Percentiles rank a stretch among this genome's conserved stretches.
Evolutionary conservation across 169 alveolate genomes (phyloP).

Genomic region (Eimeria sp.): DNA sequence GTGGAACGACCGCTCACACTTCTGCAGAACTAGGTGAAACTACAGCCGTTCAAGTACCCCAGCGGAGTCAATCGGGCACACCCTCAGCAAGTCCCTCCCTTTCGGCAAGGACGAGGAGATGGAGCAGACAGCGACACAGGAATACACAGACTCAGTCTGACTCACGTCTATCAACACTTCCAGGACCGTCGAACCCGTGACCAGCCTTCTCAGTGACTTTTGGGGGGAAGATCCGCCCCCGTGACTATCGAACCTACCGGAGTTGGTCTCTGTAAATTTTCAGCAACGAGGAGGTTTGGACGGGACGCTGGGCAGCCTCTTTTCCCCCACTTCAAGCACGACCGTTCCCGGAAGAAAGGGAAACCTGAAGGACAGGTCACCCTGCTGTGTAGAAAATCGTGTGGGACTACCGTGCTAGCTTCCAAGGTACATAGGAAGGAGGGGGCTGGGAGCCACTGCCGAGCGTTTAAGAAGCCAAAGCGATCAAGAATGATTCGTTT

Average conservation of each 20-base stretch:
- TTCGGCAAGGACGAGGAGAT: not conserved
- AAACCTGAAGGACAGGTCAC: not conserved
- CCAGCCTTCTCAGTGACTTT: not conserved
- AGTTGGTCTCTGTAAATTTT: not conserved
- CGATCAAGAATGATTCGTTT: not conserved
- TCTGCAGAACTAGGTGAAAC: not conserved
- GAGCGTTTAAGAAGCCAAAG: not conserved
- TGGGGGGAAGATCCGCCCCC: not conserved
- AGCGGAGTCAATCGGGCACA: not conserved
- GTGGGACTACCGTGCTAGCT: not conserved
- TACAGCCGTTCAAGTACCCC: not conserved
- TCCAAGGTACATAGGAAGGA: not conserved
- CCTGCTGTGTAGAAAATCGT: not conserved
- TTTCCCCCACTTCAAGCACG: not conserved
- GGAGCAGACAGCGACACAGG: not conserved
- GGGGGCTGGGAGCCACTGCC: not conserved
- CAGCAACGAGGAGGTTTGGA: not conserved
- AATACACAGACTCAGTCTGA: not conserved
- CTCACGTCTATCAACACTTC: not conserved
- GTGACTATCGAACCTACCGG: not conserved
- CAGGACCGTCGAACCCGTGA: not conserved
- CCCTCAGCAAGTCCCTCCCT: not conserved
- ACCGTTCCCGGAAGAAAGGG: not conserved
- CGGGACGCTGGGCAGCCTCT: not conserved
- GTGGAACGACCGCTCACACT: not conserved